Conservation (phyloP, 805 yeast species). For the Wickerhamomyces ciferrii region DNA sequence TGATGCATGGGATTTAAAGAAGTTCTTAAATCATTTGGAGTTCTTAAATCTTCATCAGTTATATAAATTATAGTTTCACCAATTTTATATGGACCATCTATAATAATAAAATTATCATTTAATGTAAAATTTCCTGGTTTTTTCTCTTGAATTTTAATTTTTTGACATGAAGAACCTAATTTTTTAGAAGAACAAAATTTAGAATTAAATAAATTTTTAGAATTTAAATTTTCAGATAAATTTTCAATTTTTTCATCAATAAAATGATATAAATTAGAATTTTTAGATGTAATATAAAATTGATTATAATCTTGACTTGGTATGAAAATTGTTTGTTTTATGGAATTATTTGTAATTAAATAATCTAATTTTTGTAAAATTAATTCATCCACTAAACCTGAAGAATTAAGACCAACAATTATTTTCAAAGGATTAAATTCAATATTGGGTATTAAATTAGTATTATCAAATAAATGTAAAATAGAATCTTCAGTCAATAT, state of each 20-base stretch:
- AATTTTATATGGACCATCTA: constrained; percentile 38
- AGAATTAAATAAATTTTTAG: constrained; percentile 37
- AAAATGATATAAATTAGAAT: constrained; percentile 60
- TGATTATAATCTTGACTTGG: constrained; percentile 28
- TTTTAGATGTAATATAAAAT: constrained; percentile 21
- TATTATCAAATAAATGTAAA: constrained; percentile 39
- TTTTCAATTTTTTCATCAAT: constrained; percentile 37
- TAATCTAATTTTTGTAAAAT: constrained; percentile 50
- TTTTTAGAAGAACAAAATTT: constrained; percentile 49
- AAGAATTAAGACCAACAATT: constrained; percentile 52
- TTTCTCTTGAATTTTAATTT: constrained; percentile 38
- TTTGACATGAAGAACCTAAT: constrained; percentile 63
- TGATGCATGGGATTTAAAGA: constrained; percentile 59
- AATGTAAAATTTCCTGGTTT: constrained; percentile 30
- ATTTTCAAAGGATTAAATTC: constrained; percentile 51
- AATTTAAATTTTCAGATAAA: constrained; percentile 3
- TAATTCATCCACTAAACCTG: constrained; percentile 65
- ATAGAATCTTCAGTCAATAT: constrained; percentile 42
- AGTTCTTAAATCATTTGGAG: constrained; percentile 61
- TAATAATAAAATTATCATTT: constrained; percentile 52
- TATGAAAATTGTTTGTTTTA: constrained; percentile 60
- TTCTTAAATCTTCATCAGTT: constrained; percentile 49
- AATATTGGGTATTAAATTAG: constrained; percentile 21
- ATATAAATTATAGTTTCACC: constrained; percentile 68
- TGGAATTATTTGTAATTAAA: constrained; percentile 48